phyloP scores from a whole-genome alignment of 2,329 filamentous ascomycete species.

The Colletotrichum musicola region DNA sequence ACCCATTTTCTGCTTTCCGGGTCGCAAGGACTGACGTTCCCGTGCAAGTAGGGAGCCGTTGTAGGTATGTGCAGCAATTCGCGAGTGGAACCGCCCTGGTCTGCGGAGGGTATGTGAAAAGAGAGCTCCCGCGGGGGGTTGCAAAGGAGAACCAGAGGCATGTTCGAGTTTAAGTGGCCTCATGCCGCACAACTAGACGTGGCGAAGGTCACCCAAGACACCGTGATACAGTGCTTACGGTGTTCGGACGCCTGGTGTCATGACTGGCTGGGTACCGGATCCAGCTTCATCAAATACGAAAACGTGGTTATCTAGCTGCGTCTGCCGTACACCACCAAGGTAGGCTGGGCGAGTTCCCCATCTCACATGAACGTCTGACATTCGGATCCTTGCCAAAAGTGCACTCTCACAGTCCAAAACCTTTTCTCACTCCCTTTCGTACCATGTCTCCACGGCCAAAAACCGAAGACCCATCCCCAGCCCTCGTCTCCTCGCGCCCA shows the following conservation, averaged over 20 bases:
- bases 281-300: not conserved
- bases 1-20: not conserved
- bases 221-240: not conserved
- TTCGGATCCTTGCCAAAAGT: not conserved
- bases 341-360: not conserved
- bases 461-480: too few species aligned
- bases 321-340: conserved; percentile 5
- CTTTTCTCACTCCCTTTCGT: too few species aligned
- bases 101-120: not conserved
- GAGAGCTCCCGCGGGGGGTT: not conserved
- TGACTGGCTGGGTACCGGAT: not conserved
- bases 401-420: not conserved
- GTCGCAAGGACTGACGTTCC: not conserved
- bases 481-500: too few species aligned
- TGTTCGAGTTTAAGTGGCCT: not conserved
- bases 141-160: not conserved
- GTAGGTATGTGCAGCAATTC: too few species aligned
- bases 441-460: too few species aligned
- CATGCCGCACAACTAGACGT: not conserved
- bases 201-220: not conserved
- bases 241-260: not conserved
- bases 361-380: too few species aligned
- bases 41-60: too few species aligned
- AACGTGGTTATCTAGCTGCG: conserved; percentile 24
- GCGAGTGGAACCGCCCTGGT: too few species aligned